Evolutionary conservation across 192 early-diverging fungal species (phyloP), one percentile per base, ranked within the genome.

Genomic region (Rhizoclosmatium sp.): DNA sequence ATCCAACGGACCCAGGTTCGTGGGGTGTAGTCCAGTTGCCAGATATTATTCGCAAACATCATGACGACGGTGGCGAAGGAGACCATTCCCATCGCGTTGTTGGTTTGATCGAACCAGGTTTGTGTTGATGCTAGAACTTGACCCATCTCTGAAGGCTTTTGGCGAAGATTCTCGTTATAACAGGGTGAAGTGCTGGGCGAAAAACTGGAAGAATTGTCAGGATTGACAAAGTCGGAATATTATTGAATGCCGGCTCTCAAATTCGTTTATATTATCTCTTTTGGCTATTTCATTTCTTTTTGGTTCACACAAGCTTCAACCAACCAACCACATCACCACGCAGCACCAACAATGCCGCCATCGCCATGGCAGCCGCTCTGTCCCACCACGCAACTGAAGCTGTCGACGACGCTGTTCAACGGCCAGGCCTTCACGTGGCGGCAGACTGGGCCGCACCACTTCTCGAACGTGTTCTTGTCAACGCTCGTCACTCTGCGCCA

Each of bases 391-490:
- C 94, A 96, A 69, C 85, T 98, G 9, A 88, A 92, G 19, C 86
- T 97, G 3, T 86, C 93, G 12, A 91, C 89, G 2, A 96, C 96
- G 2, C 87, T 99, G 45, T 87, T 89, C 41, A 94, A 93, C 83
- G 97, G 96, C 1, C 97, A 99, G 80, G 87, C 92, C 31, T 99
- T 99, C 81, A 89, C 94, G 0, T 99, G 97, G 97, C 85, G 89
- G 58, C n/a, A 83, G 41, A 91, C 91, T 0, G 88, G 89, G 40
- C 69, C 82, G 40, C 49, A 82, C 64, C 84, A 94, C 72, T 94
- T 93, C 93, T 82, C 86, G 7, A 85, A 83, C 58, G 90, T 87
- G 42, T 72, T 96, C 42, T 83, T 83, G 69, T 87, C 82, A 60
- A 81, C 81, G 58, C 86, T 89, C 45, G 82, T 95, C 1, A 84